Evolutionary conservation across 2,329 filamentous ascomycete genomes (phyloP).

Genomic region (Pseudogymnoascus verrucosus): DNA sequence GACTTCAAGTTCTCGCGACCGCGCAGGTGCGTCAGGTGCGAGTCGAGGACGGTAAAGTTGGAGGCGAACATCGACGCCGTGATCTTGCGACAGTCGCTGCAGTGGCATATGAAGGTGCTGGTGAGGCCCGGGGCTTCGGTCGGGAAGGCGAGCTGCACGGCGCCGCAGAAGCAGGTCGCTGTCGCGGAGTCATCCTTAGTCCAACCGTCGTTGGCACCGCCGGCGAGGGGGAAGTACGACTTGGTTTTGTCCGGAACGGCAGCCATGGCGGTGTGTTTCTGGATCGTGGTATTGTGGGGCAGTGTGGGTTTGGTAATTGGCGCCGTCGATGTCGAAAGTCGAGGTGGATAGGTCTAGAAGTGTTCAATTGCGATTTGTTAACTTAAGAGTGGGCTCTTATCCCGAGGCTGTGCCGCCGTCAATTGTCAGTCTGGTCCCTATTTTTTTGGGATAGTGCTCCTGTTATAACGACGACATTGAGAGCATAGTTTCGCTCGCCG

Average conservation of each 20-base stretch:
- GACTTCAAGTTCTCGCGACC: constrained; percentile 42
- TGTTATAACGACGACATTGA: background rate
- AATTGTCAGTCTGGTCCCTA: background rate
- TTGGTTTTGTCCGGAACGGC: constrained; percentile 22
- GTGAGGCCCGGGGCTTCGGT: constrained; percentile 38
- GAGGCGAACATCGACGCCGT: constrained; percentile 55
- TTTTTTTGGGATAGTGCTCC: background rate
- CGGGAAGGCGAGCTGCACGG: constrained; percentile 46
- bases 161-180: constrained; percentile 51
- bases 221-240: constrained; percentile 32
- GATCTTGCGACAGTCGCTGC: constrained; percentile 53
- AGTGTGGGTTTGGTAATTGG: background rate
- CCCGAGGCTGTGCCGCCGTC: background rate
- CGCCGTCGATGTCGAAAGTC: background rate
- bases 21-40: constrained; percentile 39
- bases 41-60: constrained; percentile 45
- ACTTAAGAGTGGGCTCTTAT: background rate
- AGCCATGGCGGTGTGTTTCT: constrained; percentile 13
- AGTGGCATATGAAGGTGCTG: constrained; percentile 50
- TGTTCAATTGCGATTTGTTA: background rate
- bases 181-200: constrained; percentile 41
- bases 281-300: background rate
- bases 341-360: background rate
- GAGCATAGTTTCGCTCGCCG: background rate
- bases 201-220: constrained; percentile 35